A percentile compares a stretch with the other conserved stretches of the same genome.
Conservation (phyloP, 768 basidiomycete genomes). For the Leucosporidium scottii region DNA sequence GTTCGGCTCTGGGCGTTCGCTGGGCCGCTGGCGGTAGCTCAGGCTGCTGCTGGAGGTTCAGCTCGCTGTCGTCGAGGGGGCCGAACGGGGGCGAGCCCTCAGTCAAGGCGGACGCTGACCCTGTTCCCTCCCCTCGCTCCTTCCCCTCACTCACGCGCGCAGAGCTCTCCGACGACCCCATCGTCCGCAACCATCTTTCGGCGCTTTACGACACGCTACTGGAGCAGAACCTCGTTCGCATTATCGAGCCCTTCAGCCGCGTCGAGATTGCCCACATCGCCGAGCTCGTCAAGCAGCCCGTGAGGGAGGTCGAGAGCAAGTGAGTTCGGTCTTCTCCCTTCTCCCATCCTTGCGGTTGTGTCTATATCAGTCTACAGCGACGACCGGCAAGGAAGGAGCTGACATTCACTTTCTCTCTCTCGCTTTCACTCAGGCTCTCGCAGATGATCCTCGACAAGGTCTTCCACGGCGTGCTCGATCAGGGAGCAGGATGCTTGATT, state of each 20-base stretch:
- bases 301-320: constrained; percentile 87
- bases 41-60: not conserved
- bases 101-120: too few relatives aligned
- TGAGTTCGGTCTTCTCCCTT: constrained; percentile 45
- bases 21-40: too few relatives aligned
- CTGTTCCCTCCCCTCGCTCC: too few relatives aligned
- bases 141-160: not conserved
- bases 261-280: constrained; percentile 90
- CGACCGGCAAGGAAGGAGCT: not conserved
- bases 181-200: constrained; percentile 88
- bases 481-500: constrained; percentile 81
- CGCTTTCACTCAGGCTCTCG: constrained; percentile 67
- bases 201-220: constrained; percentile 91
- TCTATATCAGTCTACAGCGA: too few relatives aligned
- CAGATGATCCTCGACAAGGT: constrained; percentile 98
- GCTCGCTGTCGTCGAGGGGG: constrained; percentile 1
- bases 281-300: constrained; percentile 71
- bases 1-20: too few relatives aligned
- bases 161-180: constrained; percentile 93
- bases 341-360: too few relatives aligned
- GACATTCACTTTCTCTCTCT: not conserved
- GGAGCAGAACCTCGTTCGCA: constrained; percentile 87
- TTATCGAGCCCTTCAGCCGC: constrained; percentile 90
- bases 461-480: constrained; percentile 90
- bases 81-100: too few relatives aligned